A percentile compares a stretch with the other conserved stretches of the same genome.
phyloP scores from a whole-genome alignment of 139 green algal genomes.

The Parachlorella kessleri region DNA sequence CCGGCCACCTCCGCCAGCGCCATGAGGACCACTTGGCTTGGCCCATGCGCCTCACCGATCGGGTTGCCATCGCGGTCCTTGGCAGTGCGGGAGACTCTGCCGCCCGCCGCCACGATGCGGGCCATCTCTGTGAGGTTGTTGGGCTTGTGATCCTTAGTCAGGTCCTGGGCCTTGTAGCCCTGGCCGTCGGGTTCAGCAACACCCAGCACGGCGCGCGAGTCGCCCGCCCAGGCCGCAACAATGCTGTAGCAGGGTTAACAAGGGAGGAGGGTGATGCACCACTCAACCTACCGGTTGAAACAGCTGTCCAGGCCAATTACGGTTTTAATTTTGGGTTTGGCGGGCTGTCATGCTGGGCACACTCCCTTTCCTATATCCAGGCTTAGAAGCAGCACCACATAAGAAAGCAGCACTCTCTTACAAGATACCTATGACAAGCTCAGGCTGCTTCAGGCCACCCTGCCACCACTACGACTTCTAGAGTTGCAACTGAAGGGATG shows the following conservation, averaged over 20 bases:
- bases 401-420: too few relatives aligned
- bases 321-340: too few relatives aligned
- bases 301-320: too few relatives aligned
- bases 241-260: conserved; percentile 8
- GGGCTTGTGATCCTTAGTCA: conserved; percentile 62
- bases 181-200: neutral
- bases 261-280: neutral
- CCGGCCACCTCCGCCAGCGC: too few relatives aligned
- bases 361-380: too few relatives aligned
- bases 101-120: neutral
- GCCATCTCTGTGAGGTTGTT: conserved; percentile 15
- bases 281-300: too few relatives aligned
- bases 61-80: neutral
- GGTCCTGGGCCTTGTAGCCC: neutral
- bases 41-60: too few relatives aligned
- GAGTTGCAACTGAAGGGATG: neutral
- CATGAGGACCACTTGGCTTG: too few relatives aligned
- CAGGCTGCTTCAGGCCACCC: neutral
- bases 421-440: neutral
- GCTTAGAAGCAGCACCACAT: too few relatives aligned
- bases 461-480: neutral
- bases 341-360: too few relatives aligned
- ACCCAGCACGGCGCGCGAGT: conserved; percentile 53
- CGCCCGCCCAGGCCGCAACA: conserved; percentile 48
- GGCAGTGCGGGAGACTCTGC: neutral